Evolutionary conservation across 1,139 yeast species (phyloP).

Genomic region (Debaryomyces singareniensis): DNA sequence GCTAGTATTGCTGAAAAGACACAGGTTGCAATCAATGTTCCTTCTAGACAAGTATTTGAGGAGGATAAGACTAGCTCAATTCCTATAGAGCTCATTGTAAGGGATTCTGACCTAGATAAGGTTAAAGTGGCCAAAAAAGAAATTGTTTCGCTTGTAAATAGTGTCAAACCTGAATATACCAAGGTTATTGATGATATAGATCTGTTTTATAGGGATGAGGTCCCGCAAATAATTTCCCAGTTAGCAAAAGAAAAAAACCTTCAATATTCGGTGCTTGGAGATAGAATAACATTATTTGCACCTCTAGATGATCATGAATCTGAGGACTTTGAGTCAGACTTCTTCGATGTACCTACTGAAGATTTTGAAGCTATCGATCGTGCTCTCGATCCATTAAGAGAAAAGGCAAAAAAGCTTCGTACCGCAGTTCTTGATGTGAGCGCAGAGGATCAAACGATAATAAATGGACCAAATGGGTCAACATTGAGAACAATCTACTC

Average conservation of each 20-base stretch:
- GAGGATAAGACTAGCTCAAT: slow-evolving; percentile 16
- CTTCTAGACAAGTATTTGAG: slow-evolving; percentile 30
- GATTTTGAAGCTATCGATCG: slow-evolving; percentile 43
- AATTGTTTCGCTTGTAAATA: slow-evolving; percentile 68
- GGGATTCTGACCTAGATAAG: slow-evolving; percentile 25
- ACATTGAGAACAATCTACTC: slow-evolving; percentile 48
- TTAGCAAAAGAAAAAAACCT: slow-evolving; percentile 47
- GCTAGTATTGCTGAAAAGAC: slow-evolving; percentile 39
- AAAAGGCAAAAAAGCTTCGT: slow-evolving; percentile 48
- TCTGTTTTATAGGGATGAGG: slow-evolving; percentile 53
- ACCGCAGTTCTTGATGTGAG: slow-evolving; percentile 49
- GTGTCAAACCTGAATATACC: slow-evolving; percentile 62
- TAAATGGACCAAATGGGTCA: slow-evolving; percentile 53
- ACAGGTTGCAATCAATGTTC: slow-evolving; percentile 52
- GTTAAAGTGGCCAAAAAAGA: slow-evolving; percentile 49
- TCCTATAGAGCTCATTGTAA: slow-evolving; percentile 38
- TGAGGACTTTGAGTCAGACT: slow-evolving; percentile 29
- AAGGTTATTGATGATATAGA: slow-evolving; percentile 61
- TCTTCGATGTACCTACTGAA: slow-evolving; percentile 13
- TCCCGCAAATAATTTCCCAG: slow-evolving; percentile 37
- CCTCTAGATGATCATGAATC: slow-evolving; percentile 11
- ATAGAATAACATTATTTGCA: slow-evolving; percentile 35
- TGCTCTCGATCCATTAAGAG: slow-evolving; percentile 52
- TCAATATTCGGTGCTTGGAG: slow-evolving; percentile 49
- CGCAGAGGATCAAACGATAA: slow-evolving; percentile 48